phyloP scores from a whole-genome alignment of 192 early-diverging fungal genomes.

The Backusella parvicylindrica region DNA sequence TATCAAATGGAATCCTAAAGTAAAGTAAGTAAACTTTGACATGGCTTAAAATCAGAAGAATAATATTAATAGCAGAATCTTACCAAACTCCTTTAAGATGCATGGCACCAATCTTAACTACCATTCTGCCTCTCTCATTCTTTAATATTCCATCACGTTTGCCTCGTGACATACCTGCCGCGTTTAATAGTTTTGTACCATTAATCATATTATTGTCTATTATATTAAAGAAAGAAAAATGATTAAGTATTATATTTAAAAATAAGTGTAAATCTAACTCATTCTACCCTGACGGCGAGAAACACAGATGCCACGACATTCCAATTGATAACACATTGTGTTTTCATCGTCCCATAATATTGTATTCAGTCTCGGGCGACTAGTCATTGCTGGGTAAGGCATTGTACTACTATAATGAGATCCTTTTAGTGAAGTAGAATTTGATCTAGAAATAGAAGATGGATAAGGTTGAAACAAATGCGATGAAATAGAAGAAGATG shows the following conservation, averaged over 20 bases:
- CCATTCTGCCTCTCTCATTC: constrained; percentile 78
- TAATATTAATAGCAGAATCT: not conserved
- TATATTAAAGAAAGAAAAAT: not conserved
- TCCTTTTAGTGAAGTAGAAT: not conserved
- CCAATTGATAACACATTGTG: constrained; percentile 74
- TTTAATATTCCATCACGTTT: constrained; percentile 83
- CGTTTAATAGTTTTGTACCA: constrained; percentile 82
- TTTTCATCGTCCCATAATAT: constrained; percentile 82
- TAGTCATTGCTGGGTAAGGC: not conserved
- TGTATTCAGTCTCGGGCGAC: constrained; percentile 53
- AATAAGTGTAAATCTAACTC: not conserved
- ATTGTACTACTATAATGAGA: not conserved
- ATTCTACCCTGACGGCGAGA: constrained; percentile 59
- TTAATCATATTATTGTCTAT: constrained; percentile 83
- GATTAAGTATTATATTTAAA: not conserved
- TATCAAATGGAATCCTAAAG: constrained; percentile 56
- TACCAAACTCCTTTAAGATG: constrained; percentile 85
- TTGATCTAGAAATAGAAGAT: constrained; percentile 2
- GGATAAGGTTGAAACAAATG: constrained; percentile 8
- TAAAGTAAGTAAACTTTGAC: not conserved
- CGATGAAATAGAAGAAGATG: not conserved
- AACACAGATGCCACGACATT: constrained; percentile 71
- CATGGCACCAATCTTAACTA: constrained; percentile 85
- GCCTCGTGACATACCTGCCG: constrained; percentile 84
- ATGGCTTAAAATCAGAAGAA: not conserved